Percentiles rank a stretch among this genome's conserved stretches.
Conservation (phyloP, 2,329 filamentous ascomycete species). For the Calonectria leucothoes region DNA sequence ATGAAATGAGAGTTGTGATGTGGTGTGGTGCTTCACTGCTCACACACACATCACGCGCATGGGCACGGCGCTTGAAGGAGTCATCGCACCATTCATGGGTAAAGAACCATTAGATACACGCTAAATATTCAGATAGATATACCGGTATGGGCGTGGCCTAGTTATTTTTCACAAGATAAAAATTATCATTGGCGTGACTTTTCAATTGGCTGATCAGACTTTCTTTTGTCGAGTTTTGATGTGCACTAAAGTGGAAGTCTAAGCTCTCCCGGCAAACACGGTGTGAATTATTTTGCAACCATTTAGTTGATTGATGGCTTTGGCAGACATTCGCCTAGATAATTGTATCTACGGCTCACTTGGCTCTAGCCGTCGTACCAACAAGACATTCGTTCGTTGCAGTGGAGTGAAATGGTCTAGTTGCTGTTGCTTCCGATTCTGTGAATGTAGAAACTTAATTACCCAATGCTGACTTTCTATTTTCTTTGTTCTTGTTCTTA, state of each 20-base stretch:
- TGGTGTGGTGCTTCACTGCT: not conserved
- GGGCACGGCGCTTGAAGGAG: not conserved
- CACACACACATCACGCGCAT: not conserved
- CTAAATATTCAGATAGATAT: not conserved
- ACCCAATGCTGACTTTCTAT: not conserved
- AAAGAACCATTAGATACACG: not conserved
- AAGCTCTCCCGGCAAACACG: not conserved
- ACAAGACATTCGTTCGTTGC: no score
- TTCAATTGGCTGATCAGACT: not conserved
- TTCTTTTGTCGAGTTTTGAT: not conserved
- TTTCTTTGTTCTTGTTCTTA: not conserved
- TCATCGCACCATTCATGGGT: not conserved
- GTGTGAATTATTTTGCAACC: not conserved
- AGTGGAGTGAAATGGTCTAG: not conserved
- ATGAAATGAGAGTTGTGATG: not conserved
- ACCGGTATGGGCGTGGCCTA: not conserved
- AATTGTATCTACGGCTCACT: no score
- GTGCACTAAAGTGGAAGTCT: not conserved
- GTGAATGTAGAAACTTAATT: not conserved
- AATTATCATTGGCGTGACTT: not conserved
- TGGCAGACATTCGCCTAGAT: not conserved
- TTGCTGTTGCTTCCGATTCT: not conserved
- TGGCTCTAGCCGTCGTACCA: no score
- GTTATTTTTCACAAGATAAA: not conserved
- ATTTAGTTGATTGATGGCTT: not conserved